Evolutionary conservation across 805 yeast species (phyloP).

Genomic region (Metschnikowia kunwiensis): DNA sequence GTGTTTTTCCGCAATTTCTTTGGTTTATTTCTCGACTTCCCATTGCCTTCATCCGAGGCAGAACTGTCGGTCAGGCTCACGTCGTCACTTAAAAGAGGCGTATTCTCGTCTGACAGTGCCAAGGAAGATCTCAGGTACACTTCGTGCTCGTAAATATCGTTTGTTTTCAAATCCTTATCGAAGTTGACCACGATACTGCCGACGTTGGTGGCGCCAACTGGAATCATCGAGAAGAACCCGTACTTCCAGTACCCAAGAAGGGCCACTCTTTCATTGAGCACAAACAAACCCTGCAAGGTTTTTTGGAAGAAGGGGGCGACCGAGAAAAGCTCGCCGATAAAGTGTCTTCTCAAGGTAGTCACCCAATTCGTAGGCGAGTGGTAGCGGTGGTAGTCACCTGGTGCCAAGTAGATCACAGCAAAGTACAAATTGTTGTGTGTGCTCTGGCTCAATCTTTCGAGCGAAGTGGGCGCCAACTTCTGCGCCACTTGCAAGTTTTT

Average conservation of each 20-base stretch:
- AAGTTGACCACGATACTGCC: conserved; percentile 91
- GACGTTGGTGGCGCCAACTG: conserved; percentile 98
- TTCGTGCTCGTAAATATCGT: conserved; percentile 60
- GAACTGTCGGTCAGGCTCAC: conserved; percentile 8
- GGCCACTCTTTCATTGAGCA: conserved; percentile 93
- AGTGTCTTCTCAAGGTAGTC: conserved; percentile 86
- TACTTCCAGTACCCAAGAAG: conserved; percentile 93
- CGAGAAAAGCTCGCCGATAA: conserved; percentile 90
- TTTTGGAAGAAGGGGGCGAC: conserved; percentile 96
- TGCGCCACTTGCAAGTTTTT: conserved; percentile 40
- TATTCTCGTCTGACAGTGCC: conserved; percentile 22
- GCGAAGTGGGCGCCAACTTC: conserved; percentile 36
- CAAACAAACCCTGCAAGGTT: conserved; percentile 80
- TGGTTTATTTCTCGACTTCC: conserved; percentile 13
- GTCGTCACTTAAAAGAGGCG: conserved; percentile 28
- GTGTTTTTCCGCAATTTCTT: conserved; percentile 62
- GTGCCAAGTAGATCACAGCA: conserved; percentile 92
- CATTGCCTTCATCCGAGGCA: conserved; percentile 4
- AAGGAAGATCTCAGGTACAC: conserved; percentile 25
- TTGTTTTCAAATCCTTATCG: conserved; percentile 86
- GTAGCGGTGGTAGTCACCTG: conserved; percentile 97
- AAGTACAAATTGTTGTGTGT: conserved; percentile 64
- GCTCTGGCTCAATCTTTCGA: conserved; percentile 29
- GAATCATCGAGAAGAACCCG: conserved; percentile 98
- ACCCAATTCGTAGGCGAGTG: conserved; percentile 98